A percentile compares a stretch with the other conserved stretches of the same genome.
Evolutionary conservation across 148 eudicot genomes (phyloP).

Genomic region (Vaccinium corymbosum): DNA sequence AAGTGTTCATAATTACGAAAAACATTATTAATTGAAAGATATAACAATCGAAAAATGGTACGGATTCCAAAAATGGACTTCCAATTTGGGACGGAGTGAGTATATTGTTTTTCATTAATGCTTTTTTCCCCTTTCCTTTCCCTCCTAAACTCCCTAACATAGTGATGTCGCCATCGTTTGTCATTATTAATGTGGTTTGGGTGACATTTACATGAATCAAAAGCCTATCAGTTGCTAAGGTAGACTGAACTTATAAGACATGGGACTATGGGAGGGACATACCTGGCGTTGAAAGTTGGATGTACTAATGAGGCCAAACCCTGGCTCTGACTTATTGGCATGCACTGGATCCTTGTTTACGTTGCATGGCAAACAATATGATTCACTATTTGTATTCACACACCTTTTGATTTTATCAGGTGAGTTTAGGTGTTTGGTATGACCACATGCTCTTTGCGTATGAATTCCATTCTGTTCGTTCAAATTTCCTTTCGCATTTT

Average conservation of each 20-base stretch:
- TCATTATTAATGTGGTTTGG: no score
- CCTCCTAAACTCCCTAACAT: background rate
- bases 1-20: no score
- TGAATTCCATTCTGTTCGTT: background rate
- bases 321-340: background rate
- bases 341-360: constrained; percentile 4
- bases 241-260: no score
- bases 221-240: no score
- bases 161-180: background rate
- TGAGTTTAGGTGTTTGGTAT: background rate
- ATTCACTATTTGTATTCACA: background rate
- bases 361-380: background rate
- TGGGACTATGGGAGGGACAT: no score
- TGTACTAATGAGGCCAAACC: no score
- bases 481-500: background rate
- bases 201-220: no score
- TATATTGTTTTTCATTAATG: background rate
- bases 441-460: background rate
- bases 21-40: no score
- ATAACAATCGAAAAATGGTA: no score
- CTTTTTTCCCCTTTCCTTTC: background rate
- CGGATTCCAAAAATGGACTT: no score
- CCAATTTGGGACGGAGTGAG: no score
- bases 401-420: background rate
- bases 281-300: no score